Conservation (phyloP, 2,329 filamentous ascomycete species). For the Penicillium frequentans region DNA sequence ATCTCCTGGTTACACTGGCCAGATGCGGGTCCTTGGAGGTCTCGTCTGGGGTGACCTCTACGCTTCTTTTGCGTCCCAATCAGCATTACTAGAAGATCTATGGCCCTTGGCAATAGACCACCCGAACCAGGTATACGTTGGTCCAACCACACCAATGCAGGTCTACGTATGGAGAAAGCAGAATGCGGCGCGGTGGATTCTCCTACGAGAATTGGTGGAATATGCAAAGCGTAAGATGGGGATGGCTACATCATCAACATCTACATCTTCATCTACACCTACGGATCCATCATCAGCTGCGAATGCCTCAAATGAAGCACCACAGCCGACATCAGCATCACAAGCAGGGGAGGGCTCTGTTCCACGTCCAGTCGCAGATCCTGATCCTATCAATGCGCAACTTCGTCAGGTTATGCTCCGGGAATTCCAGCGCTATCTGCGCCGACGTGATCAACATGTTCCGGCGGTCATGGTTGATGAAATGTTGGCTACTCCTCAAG, state of each 20-base stretch:
- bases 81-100: slow-evolving; percentile 17
- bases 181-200: slow-evolving; percentile 3
- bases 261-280: background rate
- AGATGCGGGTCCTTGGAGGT: slow-evolving; percentile 30
- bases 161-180: slow-evolving; percentile 10
- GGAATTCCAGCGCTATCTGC: background rate
- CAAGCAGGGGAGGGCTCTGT: background rate
- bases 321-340: background rate
- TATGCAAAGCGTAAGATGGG: slow-evolving; percentile 3
- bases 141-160: slow-evolving; percentile 17
- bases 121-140: slow-evolving; percentile 28
- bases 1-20: slow-evolving; percentile 21
- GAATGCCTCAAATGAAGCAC: background rate
- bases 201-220: slow-evolving; percentile 7
- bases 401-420: background rate
- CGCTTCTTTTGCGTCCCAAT: slow-evolving; percentile 16
- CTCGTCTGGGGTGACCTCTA: slow-evolving; percentile 32
- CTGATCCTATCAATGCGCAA: background rate
- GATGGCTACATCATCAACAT: background rate
- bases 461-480: background rate
- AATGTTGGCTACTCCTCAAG: background rate
- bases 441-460: background rate
- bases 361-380: background rate
- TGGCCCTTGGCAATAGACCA: slow-evolving; percentile 32
- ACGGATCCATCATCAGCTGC: background rate